These are phyloP conservation scores for Coniochaeta pulveracea DNA, from an alignment of 2,329 filamentous ascomycete genomes.

Conservation along the genomic window DNA sequence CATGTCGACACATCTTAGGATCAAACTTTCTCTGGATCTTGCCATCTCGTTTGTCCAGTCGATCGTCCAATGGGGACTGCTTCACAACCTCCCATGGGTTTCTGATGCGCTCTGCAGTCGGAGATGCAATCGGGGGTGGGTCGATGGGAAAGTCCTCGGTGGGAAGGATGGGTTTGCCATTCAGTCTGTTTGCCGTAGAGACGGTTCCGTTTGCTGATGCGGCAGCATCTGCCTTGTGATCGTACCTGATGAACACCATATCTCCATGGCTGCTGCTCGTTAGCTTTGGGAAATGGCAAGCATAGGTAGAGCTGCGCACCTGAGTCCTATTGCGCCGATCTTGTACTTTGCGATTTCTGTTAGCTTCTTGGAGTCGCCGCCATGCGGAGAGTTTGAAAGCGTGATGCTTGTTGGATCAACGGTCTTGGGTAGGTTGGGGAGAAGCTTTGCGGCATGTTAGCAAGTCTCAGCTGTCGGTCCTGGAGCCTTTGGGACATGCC, in stretches of 20 bases:
- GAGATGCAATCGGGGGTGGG: conserved; percentile 42
- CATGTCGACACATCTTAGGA: conserved; percentile 85
- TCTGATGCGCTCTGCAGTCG: conserved; percentile 51
- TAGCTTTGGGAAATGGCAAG: background rate
- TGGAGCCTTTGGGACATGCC: conserved; percentile 24
- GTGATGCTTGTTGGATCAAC: conserved; percentile 48
- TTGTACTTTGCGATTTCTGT: conserved; percentile 44
- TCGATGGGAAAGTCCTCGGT: conserved; percentile 57
- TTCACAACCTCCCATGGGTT: conserved; percentile 90
- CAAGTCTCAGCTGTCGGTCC: background rate
- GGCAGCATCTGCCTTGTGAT: conserved; percentile 37
- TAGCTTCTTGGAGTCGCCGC: conserved; percentile 46
- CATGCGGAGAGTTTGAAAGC: conserved; percentile 49
- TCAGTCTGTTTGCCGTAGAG: conserved; percentile 55
- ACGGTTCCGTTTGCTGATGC: conserved; percentile 20
- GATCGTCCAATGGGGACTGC: conserved; percentile 80
- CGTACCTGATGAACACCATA: conserved; percentile 77
- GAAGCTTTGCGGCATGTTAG: conserved; percentile 30
- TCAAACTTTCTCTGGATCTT: conserved; percentile 73
- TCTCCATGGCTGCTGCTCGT: conserved; percentile 62
- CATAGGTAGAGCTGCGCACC: conserved; percentile 23
- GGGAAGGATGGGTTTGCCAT: conserved; percentile 61
- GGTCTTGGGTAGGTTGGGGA: conserved; percentile 47
- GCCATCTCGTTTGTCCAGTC: conserved; percentile 76
- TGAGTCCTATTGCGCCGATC: conserved; percentile 48